phyloP scores from a whole-genome alignment of 768 basidiomycete genomes.

The Phaeotremella skinneri region DNA sequence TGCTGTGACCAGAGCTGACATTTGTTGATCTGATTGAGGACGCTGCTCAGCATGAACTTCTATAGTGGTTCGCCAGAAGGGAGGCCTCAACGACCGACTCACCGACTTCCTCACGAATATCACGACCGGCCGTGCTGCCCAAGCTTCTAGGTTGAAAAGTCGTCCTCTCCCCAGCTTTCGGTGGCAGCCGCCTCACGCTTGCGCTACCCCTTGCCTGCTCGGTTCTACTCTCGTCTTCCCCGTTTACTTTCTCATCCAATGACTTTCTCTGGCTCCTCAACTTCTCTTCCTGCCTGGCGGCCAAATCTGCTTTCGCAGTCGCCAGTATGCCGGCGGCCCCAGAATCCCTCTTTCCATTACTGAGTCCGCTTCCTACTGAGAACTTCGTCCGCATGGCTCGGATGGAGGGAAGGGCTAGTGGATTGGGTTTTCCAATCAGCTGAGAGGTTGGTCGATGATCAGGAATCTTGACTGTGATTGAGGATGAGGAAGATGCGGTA shows the following conservation, averaged over 20 bases:
- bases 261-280: neutral
- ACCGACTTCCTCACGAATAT: neutral
- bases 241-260: neutral
- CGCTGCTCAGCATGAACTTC: no score
- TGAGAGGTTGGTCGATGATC: neutral
- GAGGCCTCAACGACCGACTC: no score
- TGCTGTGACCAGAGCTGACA: neutral
- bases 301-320: slow-evolving; percentile 9
- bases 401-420: slow-evolving; percentile 15
- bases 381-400: slow-evolving; percentile 23
- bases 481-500: no score
- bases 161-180: slow-evolving; percentile 14
- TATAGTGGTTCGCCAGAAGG: no score
- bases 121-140: slow-evolving; percentile 1
- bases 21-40: neutral
- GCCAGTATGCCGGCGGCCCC: neutral
- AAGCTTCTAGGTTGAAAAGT: slow-evolving; percentile 8
- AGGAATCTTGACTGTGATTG: neutral
- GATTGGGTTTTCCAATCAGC: neutral
- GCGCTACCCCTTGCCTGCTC: neutral
- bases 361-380: slow-evolving; percentile 7
- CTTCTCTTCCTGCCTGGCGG: slow-evolving; percentile 9
- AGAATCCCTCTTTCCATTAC: neutral
- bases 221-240: neutral
- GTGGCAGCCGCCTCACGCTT: neutral